Conservation (phyloP, 352 stramenopile genomes). For the Phytopythium kandeliae region DNA sequence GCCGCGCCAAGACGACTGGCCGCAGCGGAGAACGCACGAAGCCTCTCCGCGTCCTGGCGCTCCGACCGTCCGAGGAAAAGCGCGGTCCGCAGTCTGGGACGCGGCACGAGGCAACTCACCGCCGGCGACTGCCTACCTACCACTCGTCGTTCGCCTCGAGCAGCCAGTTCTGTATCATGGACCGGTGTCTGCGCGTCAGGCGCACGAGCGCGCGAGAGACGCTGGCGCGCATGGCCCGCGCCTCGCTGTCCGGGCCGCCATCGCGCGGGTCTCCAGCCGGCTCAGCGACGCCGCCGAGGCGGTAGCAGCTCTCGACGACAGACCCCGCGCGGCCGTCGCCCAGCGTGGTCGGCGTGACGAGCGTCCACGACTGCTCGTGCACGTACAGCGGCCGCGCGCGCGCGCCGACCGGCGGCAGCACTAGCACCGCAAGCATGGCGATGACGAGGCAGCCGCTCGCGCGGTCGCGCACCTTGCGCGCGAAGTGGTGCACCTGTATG, state of each 20-base stretch:
- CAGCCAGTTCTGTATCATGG: constrained; percentile 2
- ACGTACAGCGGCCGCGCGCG: not conserved
- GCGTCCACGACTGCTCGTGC: not conserved
- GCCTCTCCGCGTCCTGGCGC: too few relatives aligned
- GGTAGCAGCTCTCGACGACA: not conserved
- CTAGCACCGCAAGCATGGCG: not conserved
- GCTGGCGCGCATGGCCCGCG: not conserved
- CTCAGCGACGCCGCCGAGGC: not conserved
- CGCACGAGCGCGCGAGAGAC: constrained; percentile 1
- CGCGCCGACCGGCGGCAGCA: not conserved
- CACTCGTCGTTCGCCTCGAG: not conserved
- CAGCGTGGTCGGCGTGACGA: not conserved
- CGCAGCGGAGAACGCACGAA: too few relatives aligned
- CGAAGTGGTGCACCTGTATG: not conserved
- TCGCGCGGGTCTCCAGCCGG: not conserved
- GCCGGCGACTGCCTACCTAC: too few relatives aligned
- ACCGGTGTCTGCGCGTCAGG: not conserved
- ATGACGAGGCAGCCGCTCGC: not conserved
- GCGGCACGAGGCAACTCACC: too few relatives aligned
- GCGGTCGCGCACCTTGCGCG: not conserved
- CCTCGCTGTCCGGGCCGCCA: not conserved
- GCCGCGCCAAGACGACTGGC: too few relatives aligned
- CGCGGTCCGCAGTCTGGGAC: too few relatives aligned
- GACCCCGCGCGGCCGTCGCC: not conserved
- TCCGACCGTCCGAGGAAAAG: too few relatives aligned